A percentile compares a stretch with the other conserved stretches of the same genome.
Conservation (phyloP, 192 early-diverging fungal genomes). For the Linnemannia elongata region DNA sequence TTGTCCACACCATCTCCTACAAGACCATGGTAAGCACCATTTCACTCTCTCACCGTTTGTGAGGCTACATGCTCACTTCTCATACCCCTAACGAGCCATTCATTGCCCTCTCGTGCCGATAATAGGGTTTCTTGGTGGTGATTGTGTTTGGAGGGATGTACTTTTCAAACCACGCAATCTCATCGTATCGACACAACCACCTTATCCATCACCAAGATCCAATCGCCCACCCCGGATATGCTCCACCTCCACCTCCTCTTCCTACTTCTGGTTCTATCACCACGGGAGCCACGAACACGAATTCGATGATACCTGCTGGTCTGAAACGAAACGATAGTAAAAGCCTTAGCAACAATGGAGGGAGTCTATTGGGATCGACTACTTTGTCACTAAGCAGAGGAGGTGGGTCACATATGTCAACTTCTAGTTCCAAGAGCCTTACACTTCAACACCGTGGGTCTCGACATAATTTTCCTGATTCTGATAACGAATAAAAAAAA, state of each 20-base stretch:
- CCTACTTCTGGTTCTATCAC: not conserved
- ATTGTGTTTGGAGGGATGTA: constrained; percentile 42
- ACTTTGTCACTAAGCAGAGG: not conserved
- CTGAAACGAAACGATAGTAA: not conserved
- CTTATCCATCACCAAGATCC: constrained; percentile 38
- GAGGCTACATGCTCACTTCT: too few relatives aligned
- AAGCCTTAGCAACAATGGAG: not conserved
- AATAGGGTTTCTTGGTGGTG: constrained; percentile 35
- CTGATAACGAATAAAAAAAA: not conserved
- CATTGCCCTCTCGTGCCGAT: not conserved
- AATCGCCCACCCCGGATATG: not conserved
- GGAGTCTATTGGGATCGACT: not conserved
- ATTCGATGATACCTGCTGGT: not conserved
- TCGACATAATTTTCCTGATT: not conserved
- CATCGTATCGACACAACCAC: constrained; percentile 37
- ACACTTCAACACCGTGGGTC: not conserved
- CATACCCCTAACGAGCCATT: too few relatives aligned
- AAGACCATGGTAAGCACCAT: constrained; percentile 79
- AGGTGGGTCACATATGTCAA: not conserved
- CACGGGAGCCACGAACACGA: not conserved
- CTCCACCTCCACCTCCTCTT: not conserved
- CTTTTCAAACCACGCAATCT: constrained; percentile 38
- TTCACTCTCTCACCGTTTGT: not conserved
- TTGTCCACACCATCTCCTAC: constrained; percentile 88
- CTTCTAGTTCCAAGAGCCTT: not conserved